Conservation (phyloP, 1,284 basidiomycete genomes). For the Ceraceosorus guamensis region DNA sequence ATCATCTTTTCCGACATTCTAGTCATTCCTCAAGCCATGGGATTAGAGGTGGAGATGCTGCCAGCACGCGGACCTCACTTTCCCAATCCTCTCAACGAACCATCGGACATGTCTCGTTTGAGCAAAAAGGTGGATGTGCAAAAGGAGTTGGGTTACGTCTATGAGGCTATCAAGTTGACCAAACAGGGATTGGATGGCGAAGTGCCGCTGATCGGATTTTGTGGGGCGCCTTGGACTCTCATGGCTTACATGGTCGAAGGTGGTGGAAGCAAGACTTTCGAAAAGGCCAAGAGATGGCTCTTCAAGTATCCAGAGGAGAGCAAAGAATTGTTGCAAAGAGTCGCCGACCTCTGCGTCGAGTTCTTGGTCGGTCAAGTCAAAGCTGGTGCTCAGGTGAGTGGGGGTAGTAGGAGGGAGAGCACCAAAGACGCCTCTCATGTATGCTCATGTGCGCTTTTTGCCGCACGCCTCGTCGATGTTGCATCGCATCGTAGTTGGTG, state of each 20-base stretch:
- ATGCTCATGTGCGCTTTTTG: neutral
- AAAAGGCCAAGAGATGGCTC: slow-evolving; percentile 47
- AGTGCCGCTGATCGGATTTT: slow-evolving; percentile 48
- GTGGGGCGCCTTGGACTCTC: slow-evolving; percentile 47
- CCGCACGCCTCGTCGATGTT: neutral
- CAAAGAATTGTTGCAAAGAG: slow-evolving; percentile 39
- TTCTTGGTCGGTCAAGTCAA: slow-evolving; percentile 46
- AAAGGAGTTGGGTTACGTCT: slow-evolving; percentile 47
- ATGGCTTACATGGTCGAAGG: slow-evolving; percentile 49
- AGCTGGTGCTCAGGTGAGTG: slow-evolving; percentile 37
- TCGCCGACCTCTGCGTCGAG: slow-evolving; percentile 42
- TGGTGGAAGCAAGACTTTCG: slow-evolving; percentile 44
- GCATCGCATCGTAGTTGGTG: slow-evolving; percentile 19
- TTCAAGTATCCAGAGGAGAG: slow-evolving; percentile 44
- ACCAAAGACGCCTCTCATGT: neutral
- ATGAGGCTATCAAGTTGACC: slow-evolving; percentile 42
- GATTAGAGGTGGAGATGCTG: slow-evolving; percentile 46
- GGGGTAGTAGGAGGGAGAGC: neutral
- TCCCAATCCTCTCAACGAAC: slow-evolving; percentile 38
- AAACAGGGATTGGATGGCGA: slow-evolving; percentile 40
- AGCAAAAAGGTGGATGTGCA: slow-evolving; percentile 44
- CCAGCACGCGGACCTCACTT: slow-evolving; percentile 45
- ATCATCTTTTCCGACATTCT: slow-evolving; percentile 49
- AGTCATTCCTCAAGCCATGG: slow-evolving; percentile 48
- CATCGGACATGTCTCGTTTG: slow-evolving; percentile 37